A percentile compares a stretch with the other conserved stretches of the same genome.
Evolutionary conservation across 2,329 filamentous ascomycete species (phyloP).

Genomic region (Akanthomyces dipterigenus): DNA sequence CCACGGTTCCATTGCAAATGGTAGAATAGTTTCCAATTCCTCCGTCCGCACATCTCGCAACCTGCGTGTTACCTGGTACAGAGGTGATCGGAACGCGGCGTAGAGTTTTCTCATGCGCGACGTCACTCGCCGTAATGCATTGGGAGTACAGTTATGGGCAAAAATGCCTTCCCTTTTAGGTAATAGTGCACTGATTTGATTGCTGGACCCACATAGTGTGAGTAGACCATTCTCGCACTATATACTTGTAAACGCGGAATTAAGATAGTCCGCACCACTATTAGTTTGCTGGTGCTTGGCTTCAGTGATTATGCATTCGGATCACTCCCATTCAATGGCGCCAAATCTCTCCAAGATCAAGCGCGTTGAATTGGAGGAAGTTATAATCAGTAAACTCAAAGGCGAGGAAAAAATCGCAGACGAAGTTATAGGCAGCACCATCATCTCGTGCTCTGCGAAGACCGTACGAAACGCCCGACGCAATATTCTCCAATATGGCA

Average conservation of each 20-base stretch:
- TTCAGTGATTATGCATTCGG: background rate
- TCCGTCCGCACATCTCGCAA: slow-evolving; percentile 1
- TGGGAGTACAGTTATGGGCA: background rate
- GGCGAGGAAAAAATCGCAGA: background rate
- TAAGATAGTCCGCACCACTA: background rate
- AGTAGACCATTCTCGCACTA: background rate
- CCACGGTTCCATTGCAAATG: background rate
- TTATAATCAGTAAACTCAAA: background rate
- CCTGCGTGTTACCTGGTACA: slow-evolving; percentile 7
- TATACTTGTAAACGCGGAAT: background rate
- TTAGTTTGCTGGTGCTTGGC: background rate
- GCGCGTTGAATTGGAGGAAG: background rate
- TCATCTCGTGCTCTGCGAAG: background rate
- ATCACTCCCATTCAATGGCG: background rate
- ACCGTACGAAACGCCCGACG: background rate
- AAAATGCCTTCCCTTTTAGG: background rate
- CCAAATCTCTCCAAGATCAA: background rate
- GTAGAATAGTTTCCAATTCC: slow-evolving; percentile 9
- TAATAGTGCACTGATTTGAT: background rate
- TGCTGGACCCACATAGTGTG: background rate
- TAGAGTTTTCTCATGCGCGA: slow-evolving; percentile 9
- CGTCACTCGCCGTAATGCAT: slow-evolving; percentile 3
- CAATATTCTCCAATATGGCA: background rate
- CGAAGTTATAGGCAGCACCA: background rate
- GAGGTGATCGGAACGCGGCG: background rate